Conservation (phyloP, 345 rosid genomes). For the Rhizophora mangle region DNA sequence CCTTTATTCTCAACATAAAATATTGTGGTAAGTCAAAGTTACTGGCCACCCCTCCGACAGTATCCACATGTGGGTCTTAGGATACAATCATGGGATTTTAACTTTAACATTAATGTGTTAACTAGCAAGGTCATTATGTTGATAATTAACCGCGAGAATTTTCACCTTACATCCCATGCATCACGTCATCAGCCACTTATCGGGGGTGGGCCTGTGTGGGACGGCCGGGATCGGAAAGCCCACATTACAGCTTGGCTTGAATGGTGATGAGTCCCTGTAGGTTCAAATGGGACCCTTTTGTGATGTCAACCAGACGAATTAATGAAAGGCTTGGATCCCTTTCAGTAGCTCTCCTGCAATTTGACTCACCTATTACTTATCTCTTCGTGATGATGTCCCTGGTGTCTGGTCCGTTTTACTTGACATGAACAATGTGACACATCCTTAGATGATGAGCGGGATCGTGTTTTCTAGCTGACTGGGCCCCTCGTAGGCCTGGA, state of each 20-base stretch:
- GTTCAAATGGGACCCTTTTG: conserved; percentile 22
- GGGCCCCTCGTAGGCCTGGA: too few relatives aligned
- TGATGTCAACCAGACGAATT: background rate
- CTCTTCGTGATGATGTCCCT: conserved; percentile 9
- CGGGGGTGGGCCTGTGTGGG: conserved; percentile 12
- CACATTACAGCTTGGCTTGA: conserved; percentile 34
- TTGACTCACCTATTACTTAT: background rate
- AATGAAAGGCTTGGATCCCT: conserved; percentile 18
- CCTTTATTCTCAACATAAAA: conserved; percentile 4
- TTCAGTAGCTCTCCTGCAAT: conserved; percentile 2
- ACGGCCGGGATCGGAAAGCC: conserved; percentile 31
- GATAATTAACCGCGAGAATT: conserved; percentile 21
- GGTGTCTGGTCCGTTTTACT: conserved; percentile 19
- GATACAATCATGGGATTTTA: background rate
- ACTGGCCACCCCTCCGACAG: background rate
- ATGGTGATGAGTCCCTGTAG: conserved; percentile 10
- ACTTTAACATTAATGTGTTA: conserved; percentile 9
- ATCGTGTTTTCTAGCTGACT: background rate
- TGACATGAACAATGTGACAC: conserved; percentile 25
- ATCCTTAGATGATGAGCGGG: conserved; percentile 13
- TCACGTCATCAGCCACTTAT: conserved; percentile 20
- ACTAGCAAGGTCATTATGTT: conserved; percentile 15
- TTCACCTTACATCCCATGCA: conserved; percentile 7
- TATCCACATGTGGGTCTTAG: too few relatives aligned
- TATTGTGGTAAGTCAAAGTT: background rate